Evolutionary conservation across 345 rosid species (phyloP).

Genomic region (Murraya paniculata): DNA sequence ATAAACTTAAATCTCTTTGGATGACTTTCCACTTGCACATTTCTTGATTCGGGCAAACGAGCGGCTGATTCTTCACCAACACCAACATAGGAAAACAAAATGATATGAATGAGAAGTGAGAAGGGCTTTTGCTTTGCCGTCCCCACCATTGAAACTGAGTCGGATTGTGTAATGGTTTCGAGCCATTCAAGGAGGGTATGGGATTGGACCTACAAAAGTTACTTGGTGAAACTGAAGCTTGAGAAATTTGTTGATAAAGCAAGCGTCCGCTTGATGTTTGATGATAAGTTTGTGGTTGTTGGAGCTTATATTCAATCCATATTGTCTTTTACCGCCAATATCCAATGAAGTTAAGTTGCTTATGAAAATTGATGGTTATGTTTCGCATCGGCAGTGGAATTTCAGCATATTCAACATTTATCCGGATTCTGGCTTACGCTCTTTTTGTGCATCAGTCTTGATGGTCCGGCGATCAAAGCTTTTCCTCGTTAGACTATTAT

Average conservation of each 20-base stretch:
- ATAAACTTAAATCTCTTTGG: not conserved
- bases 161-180: not conserved
- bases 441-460: not conserved
- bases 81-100: not conserved
- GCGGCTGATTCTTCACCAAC: not conserved
- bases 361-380: not conserved
- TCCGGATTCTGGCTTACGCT: constrained; percentile 8
- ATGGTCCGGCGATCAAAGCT: not conserved
- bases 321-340: constrained; percentile 21
- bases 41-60: not conserved
- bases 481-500: too few species aligned
- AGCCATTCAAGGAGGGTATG: constrained; percentile 10
- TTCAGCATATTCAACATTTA: constrained; percentile 6
- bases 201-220: not conserved
- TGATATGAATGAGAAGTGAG: not conserved
- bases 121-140: not conserved
- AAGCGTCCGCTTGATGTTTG: constrained; percentile 6
- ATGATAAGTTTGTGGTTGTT: constrained; percentile 26
- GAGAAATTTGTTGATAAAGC: not conserved
- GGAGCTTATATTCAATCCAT: constrained; percentile 22
- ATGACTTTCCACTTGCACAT: too few species aligned
- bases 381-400: not conserved
- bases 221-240: not conserved
- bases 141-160: not conserved
- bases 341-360: not conserved